Percentiles rank a stretch among this genome's conserved stretches.
Evolutionary conservation across 805 yeast genomes (phyloP).

Genomic region (Wickerhamiella musiphila): DNA sequence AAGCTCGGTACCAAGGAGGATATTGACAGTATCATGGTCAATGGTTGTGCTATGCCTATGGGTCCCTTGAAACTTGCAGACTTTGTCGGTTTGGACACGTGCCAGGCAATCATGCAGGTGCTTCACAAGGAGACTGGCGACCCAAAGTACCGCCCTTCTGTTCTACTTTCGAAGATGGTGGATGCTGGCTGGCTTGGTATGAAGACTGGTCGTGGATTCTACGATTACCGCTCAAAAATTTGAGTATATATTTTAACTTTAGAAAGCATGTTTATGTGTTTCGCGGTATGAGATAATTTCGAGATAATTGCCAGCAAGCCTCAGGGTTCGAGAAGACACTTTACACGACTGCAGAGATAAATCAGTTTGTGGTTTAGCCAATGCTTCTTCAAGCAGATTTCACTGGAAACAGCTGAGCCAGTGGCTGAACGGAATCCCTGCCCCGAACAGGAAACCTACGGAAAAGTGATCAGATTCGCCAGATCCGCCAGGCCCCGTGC

Average conservation of each 20-base stretch:
- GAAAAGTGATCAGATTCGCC: too few relatives aligned
- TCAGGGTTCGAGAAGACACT: too few relatives aligned
- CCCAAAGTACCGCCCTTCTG: conserved; percentile 27
- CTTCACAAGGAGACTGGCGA: conserved; percentile 25
- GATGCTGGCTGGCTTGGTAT: conserved; percentile 28
- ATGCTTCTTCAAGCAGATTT: too few relatives aligned
- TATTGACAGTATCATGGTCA: conserved; percentile 28
- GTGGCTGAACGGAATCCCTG: too few relatives aligned
- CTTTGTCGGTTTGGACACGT: conserved; percentile 28
- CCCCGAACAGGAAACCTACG: too few relatives aligned
- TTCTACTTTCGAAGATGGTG: conserved; percentile 23
- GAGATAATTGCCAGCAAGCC: too few relatives aligned
- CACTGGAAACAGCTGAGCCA: too few relatives aligned
- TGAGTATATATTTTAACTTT: conserved; percentile 4
- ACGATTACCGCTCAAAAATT: conserved; percentile 18
- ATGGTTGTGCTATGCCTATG: conserved; percentile 32
- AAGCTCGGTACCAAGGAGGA: conserved; percentile 26
- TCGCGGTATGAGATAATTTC: neutral
- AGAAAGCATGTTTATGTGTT: neutral
- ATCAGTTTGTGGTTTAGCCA: too few relatives aligned
- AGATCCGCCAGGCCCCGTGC: too few relatives aligned
- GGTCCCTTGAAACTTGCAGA: conserved; percentile 29
- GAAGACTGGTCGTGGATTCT: conserved; percentile 27
- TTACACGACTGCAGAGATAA: too few relatives aligned
- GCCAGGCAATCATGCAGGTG: conserved; percentile 27